Evolutionary conservation across 257 asterid species (phyloP).

Genomic region (Gardenia jasminoides): DNA sequence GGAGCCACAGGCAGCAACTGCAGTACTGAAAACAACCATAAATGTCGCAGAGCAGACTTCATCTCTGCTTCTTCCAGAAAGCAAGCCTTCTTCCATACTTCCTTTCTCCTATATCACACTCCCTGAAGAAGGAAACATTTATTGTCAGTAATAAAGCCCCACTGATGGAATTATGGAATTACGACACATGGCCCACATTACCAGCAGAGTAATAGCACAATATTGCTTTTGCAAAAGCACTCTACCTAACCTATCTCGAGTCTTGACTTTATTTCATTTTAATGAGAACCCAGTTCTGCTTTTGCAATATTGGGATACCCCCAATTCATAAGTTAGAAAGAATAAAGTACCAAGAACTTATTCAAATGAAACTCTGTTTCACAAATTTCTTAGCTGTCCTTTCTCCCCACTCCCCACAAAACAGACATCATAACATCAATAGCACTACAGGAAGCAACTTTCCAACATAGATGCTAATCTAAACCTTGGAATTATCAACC

Average conservation of each 20-base stretch:
- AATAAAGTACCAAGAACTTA: neutral
- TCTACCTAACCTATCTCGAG: no score
- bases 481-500: neutral
- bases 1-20: constrained; percentile 20
- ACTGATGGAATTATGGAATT: neutral
- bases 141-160: neutral
- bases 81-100: constrained; percentile 16
- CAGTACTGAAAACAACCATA: constrained; percentile 13
- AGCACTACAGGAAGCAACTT: neutral
- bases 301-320: neutral
- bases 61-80: constrained; percentile 7
- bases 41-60: constrained; percentile 11
- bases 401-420: no score
- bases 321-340: neutral
- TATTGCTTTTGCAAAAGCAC: neutral
- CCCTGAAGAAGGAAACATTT: neutral
- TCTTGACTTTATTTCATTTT: no score
- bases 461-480: neutral
- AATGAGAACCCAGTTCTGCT: neutral
- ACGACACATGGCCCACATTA: neutral
- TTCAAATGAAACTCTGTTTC: neutral
- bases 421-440: neutral
- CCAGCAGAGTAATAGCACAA: neutral
- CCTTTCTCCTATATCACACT: neutral
- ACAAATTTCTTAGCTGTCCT: neutral